Evolutionary conservation across 106 monocot genomes (phyloP).

Genomic region (Dendrobium officinale): DNA sequence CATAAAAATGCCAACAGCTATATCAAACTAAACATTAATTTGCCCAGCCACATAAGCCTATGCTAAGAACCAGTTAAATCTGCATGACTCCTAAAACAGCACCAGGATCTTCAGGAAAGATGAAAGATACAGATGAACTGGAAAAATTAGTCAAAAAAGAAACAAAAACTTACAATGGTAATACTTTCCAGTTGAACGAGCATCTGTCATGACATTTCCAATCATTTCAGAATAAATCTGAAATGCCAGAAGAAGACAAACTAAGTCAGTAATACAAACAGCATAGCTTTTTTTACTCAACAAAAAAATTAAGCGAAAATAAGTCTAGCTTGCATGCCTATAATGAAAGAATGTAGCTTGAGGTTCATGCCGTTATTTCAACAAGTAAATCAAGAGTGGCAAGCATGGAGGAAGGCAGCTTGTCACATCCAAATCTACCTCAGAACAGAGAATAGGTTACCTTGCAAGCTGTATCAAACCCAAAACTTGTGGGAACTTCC

Average conservation of each 20-base stretch:
- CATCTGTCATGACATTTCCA: slow-evolving; percentile 99
- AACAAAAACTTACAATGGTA: slow-evolving; percentile 79
- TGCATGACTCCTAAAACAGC: neutral
- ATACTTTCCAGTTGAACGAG: slow-evolving; percentile 96
- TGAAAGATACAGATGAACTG: neutral
- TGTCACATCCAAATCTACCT: neutral
- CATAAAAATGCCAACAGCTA: neutral
- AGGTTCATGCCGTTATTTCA: neutral
- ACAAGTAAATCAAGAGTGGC: neutral
- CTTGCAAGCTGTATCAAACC: slow-evolving; percentile 99
- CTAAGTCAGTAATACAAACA: slow-evolving; percentile 4
- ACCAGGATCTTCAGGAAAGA: neutral
- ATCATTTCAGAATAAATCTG: slow-evolving; percentile 99
- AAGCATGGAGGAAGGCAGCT: neutral
- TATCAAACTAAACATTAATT: neutral
- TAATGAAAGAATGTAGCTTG: neutral
- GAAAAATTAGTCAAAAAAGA: neutral
- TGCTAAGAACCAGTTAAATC: neutral
- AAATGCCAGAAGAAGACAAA: slow-evolving; percentile 10
- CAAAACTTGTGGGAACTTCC: slow-evolving; percentile 98
- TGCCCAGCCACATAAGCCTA: neutral
- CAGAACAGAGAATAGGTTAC: slow-evolving; percentile 18
- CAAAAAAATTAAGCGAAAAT: neutral
- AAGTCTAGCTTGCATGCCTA: neutral
- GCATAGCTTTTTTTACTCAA: neutral